Base-by-base conservation (phyloP, 768 basidiomycete species). In the Zangia roseola region DNA sequence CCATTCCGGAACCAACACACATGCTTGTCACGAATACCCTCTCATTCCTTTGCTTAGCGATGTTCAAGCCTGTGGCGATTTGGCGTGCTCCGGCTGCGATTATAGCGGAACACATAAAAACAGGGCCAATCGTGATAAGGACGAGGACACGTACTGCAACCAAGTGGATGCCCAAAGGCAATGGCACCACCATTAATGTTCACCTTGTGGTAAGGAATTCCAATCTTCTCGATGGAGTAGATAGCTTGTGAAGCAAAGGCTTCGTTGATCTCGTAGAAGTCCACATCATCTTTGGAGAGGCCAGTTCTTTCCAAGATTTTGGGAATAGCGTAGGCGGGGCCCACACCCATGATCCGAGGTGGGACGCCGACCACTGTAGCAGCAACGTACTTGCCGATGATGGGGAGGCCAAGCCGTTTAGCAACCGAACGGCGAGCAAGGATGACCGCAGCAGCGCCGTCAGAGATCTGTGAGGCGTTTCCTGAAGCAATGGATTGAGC, bases 191-290 rank as follows among this genome's bases (percentile, higher is more conserved):
- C 94, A 52, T 85, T 78, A 30, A 86, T 65, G 73, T 95, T 95
- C 40, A 95, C 91, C 69, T 91, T 94, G 58, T 82, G 79, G 52
- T 74, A 78, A 3, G 83, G 79, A 54, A 94, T 80, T 20, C 81
- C 81, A 45, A 95, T 69, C 55, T 81, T 78, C 55, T 88, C 70
- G 24, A 93, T 67, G 39, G 73, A 79, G 71, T 85, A 91, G 37
- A 94, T 72, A 3, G 90, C 91, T 66, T 89, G 87, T 25, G 79
- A 82, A 24, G 92, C 91, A 63, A 93, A 94, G 25, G 92, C 91
- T 69, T 93, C 91, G 65, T 94, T 94, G 69, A 92, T 91, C 71
- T 94, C 90, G 70, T 74, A 95, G 63, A 94, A 90, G 71, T 95
- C 92, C 56, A 95, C 73, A 58, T 94, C 93, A 39, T 79, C 71